phyloP scores from a whole-genome alignment of 78 protist genomes.

The Dictyostelium purpureum region DNA sequence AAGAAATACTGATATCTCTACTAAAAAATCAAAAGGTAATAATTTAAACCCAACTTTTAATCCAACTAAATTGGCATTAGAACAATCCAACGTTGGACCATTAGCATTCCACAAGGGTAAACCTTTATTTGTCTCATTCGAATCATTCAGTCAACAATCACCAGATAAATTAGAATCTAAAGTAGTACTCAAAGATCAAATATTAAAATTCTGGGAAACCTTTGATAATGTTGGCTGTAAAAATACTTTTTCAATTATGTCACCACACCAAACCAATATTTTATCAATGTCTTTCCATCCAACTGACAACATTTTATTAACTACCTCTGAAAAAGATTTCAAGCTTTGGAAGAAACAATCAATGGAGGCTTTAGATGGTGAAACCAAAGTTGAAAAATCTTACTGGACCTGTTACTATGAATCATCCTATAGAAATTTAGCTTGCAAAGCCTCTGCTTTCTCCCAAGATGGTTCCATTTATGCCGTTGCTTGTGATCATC shows the following conservation, averaged over 20 bases:
- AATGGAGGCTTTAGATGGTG: not conserved
- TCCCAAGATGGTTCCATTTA: conserved; percentile 28
- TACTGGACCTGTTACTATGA: conserved; percentile 37
- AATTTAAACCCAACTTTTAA: not conserved
- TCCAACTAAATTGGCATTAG: not conserved
- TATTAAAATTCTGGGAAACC: conserved; percentile 47
- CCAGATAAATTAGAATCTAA: not conserved
- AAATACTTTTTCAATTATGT: conserved; percentile 1
- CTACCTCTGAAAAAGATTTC: conserved; percentile 7
- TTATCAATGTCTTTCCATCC: conserved; percentile 60
- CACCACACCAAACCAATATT: conserved; percentile 23
- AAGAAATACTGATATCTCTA: conserved; percentile 17
- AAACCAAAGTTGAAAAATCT: not conserved
- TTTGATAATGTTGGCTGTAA: not conserved
- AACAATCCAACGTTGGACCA: conserved; percentile 2
- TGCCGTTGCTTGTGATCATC: conserved; percentile 31
- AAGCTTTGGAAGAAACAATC: conserved; percentile 28
- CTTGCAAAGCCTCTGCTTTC: conserved; percentile 3
- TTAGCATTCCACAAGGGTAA: not conserved
- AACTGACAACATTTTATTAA: not conserved
- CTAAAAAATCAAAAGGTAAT: not conserved
- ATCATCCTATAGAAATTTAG: not conserved
- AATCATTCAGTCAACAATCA: not conserved
- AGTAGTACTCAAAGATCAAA: not conserved
- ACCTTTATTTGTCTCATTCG: conserved; percentile 15